A percentile compares a stretch with the other conserved stretches of the same genome.
Conservation (phyloP, 73 alveolate genomes). For the Uronychia binucleata region DNA sequence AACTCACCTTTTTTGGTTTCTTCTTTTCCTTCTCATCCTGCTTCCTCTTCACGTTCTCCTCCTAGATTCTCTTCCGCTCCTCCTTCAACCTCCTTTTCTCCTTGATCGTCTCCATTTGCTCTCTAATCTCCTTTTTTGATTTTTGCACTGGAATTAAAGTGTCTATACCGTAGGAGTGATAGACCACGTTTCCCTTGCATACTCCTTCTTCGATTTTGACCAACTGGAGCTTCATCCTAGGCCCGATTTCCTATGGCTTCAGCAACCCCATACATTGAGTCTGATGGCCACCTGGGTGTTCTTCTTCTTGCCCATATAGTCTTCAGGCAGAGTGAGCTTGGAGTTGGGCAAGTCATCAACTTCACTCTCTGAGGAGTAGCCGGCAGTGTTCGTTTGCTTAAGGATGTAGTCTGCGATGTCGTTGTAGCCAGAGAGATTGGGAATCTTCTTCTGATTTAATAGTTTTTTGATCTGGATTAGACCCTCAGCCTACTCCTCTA, state of each 20-base stretch:
- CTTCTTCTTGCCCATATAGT: conserved; percentile 75
- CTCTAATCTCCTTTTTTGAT: conserved; percentile 73
- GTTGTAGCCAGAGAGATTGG: conserved; percentile 76
- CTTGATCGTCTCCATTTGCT: conserved; percentile 55
- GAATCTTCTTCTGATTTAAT: conserved; percentile 63
- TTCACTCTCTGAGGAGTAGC: conserved; percentile 81
- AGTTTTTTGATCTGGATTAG: background rate
- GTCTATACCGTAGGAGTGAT: conserved; percentile 53
- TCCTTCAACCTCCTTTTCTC: conserved; percentile 73
- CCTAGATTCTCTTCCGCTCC: conserved; percentile 81
- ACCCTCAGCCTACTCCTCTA: conserved; percentile 53
- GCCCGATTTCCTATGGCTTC: no score
- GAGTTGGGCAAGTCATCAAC: conserved; percentile 85
- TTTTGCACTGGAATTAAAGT: conserved; percentile 46
- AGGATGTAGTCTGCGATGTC: conserved; percentile 85
- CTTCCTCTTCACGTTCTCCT: conserved; percentile 86
- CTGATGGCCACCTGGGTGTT: conserved; percentile 68
- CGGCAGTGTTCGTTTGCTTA: conserved; percentile 63
- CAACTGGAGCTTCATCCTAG: conserved; percentile 77
- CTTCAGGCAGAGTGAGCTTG: conserved; percentile 69
- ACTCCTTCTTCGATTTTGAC: conserved; percentile 93
- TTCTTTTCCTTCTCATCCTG: conserved; percentile 56
- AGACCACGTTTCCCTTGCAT: conserved; percentile 89
- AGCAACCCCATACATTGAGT: no score
- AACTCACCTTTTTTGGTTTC: background rate